These are phyloP conservation scores for Wickerhamiella nectarea DNA, from an alignment of 805 yeast genomes.

Conservation along the genomic window DNA sequence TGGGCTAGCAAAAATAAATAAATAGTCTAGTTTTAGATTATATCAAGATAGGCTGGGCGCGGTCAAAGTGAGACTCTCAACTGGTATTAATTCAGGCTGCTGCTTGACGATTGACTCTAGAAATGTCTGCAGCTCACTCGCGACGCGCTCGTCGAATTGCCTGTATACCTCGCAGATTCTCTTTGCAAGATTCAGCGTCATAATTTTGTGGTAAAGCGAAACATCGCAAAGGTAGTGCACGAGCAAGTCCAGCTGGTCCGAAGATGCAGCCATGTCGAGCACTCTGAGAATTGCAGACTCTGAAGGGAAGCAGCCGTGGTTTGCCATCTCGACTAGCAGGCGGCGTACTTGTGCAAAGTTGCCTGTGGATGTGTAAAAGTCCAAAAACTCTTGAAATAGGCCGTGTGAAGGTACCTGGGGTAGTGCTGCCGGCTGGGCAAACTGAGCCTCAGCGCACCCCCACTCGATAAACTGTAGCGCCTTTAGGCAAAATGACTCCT, in stretches of 20 bases:
- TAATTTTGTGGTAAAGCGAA: constrained; percentile 1
- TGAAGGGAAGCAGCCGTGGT: constrained; percentile 8
- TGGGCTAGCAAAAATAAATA: no score
- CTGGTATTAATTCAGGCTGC: background rate
- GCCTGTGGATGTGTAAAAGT: constrained; percentile 3
- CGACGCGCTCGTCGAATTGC: background rate
- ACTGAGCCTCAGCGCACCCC: no score
- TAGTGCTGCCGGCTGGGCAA: background rate
- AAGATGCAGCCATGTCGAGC: background rate
- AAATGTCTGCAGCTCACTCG: constrained; percentile 3
- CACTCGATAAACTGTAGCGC: background rate
- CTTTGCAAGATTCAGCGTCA: background rate
- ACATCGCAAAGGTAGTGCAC: constrained; percentile 8
- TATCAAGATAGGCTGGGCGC: no score
- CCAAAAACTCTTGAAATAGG: constrained; percentile 3
- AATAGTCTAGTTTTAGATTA: no score
- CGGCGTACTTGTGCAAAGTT: constrained; percentile 10
- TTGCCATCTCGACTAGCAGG: constrained; percentile 11
- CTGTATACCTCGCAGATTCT: background rate
- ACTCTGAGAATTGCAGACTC: background rate
- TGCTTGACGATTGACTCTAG: background rate
- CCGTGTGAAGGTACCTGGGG: background rate
- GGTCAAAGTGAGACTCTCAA: background rate
- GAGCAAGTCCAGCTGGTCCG: background rate
- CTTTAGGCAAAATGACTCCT: background rate